Evolutionary conservation across 305 asterid genomes (phyloP).

Genomic region (Petunia hybrid): DNA sequence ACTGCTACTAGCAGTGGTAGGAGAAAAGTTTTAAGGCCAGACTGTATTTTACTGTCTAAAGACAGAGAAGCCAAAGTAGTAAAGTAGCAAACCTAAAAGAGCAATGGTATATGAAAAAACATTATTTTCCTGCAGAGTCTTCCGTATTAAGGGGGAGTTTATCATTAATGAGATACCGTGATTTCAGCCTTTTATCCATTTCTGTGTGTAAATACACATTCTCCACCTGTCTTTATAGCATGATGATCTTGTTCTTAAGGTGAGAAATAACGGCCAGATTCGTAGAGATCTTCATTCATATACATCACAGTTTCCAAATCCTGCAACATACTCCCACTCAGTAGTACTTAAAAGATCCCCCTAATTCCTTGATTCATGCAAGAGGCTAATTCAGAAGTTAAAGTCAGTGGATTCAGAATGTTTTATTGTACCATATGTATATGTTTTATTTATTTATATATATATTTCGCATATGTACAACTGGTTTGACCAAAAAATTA

Average conservation of each 20-base stretch:
- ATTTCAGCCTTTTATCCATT: not conserved
- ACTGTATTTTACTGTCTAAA: no score
- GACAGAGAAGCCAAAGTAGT: not conserved
- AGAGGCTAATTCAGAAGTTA: no score
- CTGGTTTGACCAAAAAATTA: no score
- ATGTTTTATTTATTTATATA: no score
- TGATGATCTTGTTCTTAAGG: not conserved
- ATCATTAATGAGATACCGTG: not conserved
- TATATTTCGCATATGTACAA: no score
- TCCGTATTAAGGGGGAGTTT: constrained; percentile 17
- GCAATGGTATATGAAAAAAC: constrained; percentile 41
- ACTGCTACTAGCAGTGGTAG: no score
- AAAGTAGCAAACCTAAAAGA: not conserved
- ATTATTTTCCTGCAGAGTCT: constrained; percentile 27
- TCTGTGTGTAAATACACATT: constrained; percentile 34
- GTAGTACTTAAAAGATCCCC: no score
- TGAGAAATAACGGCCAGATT: not conserved
- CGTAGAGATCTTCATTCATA: not conserved
- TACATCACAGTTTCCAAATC: not conserved
- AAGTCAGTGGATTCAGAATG: no score
- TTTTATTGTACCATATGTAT: no score
- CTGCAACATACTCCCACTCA: no score
- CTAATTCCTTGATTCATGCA: no score
- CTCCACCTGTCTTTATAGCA: not conserved
- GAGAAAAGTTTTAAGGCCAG: no score